These are phyloP conservation scores for Bonia amplexicaulis DNA, from an alignment of 176 grass and related monocot genomes.

Conservation along the genomic window DNA sequence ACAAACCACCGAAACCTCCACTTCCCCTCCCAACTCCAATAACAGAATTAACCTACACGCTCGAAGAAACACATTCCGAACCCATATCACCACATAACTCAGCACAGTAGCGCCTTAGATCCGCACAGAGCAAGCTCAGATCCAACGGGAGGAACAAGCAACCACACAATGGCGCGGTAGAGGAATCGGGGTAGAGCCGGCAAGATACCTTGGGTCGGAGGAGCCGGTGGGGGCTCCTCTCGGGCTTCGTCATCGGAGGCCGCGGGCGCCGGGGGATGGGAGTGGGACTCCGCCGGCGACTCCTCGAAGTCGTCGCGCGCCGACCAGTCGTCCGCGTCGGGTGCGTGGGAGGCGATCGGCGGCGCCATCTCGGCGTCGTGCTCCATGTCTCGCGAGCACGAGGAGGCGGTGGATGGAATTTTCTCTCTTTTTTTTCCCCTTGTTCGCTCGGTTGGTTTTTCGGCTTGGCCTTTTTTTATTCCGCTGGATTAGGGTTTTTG, in stretches of 20 bases:
- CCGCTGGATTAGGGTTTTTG: not conserved
- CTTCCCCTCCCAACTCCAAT: not conserved
- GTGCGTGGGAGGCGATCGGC: slow-evolving; percentile 6
- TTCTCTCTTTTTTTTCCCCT: not conserved
- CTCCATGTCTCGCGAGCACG: slow-evolving; percentile 12
- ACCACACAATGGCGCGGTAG: not conserved
- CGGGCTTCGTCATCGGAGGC: not conserved
- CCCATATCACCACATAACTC: not conserved
- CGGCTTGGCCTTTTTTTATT: no score
- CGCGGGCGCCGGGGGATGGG: not conserved
- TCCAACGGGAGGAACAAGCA: not conserved
- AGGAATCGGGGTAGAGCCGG: not conserved
- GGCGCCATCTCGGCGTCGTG: slow-evolving; percentile 5
- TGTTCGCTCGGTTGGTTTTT: not conserved
- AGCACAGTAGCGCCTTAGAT: slow-evolving; percentile 5
- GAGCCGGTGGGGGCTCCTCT: not conserved
- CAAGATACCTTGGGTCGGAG: slow-evolving; percentile 13
- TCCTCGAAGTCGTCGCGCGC: slow-evolving; percentile 24
- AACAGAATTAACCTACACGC: not conserved
- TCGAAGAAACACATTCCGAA: not conserved
- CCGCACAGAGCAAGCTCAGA: not conserved
- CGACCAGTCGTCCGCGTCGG: slow-evolving; percentile 13
- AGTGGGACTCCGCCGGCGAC: not conserved
- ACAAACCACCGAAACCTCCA: not conserved
- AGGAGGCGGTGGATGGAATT: not conserved